Conservation (phyloP, 306 rosid genomes). For the Styphnolobium japonicum region DNA sequence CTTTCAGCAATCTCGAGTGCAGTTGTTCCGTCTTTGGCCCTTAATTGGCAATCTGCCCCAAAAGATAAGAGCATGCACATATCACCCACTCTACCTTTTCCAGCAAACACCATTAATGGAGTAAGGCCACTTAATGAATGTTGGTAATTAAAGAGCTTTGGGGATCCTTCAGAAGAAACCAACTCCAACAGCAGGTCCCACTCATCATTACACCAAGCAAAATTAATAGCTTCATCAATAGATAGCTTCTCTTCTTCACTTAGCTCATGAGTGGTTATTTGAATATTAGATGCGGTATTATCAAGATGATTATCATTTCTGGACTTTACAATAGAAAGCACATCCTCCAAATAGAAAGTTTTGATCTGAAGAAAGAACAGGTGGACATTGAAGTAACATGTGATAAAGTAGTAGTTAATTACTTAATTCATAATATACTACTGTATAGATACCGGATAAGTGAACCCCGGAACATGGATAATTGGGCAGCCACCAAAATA, state of each 20-base stretch:
- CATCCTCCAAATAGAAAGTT: slow-evolving; percentile 84
- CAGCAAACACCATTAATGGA: slow-evolving; percentile 87
- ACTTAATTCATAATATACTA: slow-evolving; percentile 20
- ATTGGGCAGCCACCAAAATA: slow-evolving; percentile 96
- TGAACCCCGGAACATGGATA: slow-evolving; percentile 86
- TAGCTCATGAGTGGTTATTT: slow-evolving; percentile 37
- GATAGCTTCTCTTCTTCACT: slow-evolving; percentile 64
- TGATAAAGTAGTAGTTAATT: slow-evolving; percentile 13
- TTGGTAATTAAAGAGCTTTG: slow-evolving; percentile 64
- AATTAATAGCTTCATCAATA: slow-evolving; percentile 80
- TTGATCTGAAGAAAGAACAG: slow-evolving; percentile 62
- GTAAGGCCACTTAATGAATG: slow-evolving; percentile 77
- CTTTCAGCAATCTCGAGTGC: slow-evolving; percentile 73
- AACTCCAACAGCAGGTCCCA: slow-evolving; percentile 73
- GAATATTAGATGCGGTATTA: slow-evolving; percentile 28
- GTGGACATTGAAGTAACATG: not conserved
- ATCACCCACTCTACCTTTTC: slow-evolving; percentile 79
- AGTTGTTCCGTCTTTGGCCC: slow-evolving; percentile 62
- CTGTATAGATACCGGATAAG: slow-evolving; percentile 68
- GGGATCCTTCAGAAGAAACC: slow-evolving; percentile 58
- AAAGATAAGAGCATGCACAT: slow-evolving; percentile 79
- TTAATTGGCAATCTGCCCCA: slow-evolving; percentile 73
- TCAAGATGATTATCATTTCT: slow-evolving; percentile 53
- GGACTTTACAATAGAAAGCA: slow-evolving; percentile 63
- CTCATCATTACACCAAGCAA: slow-evolving; percentile 82